Evolutionary conservation across 805 yeast genomes (phyloP).

Genomic region (Pichia nanzhaoensis): DNA sequence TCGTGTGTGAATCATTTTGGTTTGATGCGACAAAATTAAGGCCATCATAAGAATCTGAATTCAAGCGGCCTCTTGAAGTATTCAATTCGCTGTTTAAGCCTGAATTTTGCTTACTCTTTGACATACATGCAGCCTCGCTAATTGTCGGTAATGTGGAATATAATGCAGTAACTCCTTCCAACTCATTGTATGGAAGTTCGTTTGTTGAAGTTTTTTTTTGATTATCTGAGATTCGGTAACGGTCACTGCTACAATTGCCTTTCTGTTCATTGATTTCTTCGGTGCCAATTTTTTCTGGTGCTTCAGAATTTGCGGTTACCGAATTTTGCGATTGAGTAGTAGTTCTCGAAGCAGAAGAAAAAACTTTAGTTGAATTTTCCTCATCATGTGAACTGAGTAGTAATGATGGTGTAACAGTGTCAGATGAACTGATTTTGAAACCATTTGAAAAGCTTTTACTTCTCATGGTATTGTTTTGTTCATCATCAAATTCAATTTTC

Average conservation of each 20-base stretch:
- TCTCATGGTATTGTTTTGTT: not conserved
- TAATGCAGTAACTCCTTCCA: no score
- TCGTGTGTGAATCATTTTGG: not conserved
- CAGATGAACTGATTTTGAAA: not conserved
- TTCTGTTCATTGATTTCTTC: not conserved
- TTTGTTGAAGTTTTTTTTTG: not conserved
- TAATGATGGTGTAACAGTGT: conserved; percentile 1
- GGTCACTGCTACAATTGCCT: not conserved
- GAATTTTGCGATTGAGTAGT: not conserved
- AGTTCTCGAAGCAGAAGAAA: not conserved
- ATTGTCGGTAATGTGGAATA: no score
- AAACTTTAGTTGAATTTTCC: not conserved
- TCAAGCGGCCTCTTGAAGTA: not conserved
- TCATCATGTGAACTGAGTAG: not conserved
- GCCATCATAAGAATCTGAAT: not conserved
- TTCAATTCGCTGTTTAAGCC: not conserved
- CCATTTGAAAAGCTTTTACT: not conserved
- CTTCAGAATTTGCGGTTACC: not conserved
- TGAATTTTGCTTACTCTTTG: no score
- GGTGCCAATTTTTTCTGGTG: no score
- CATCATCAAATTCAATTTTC: not conserved
- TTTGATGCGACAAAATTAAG: conserved; percentile 1
- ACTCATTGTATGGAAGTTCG: no score
- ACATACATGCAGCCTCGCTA: no score
- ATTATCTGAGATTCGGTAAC: not conserved